phyloP scores from a whole-genome alignment of 345 rosid species.

The Crucihimalaya himalaica region DNA sequence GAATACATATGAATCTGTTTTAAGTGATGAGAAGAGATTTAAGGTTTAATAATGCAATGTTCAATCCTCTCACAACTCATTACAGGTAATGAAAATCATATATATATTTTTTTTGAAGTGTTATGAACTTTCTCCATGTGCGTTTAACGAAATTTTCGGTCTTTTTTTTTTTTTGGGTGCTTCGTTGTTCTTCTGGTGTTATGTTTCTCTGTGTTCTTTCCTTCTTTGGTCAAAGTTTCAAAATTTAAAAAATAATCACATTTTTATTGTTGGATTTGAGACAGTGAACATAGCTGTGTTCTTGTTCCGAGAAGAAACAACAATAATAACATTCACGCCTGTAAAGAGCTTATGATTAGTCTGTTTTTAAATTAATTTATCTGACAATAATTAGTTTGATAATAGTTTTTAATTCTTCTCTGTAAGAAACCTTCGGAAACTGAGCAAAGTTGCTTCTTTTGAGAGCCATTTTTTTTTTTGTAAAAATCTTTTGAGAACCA shows the following conservation, averaged over 20 bases:
- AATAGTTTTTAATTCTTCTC: conserved; percentile 7
- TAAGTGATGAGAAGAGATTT: conserved; percentile 13
- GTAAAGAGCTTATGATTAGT: conserved; percentile 60
- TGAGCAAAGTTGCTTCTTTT: conserved; percentile 75
- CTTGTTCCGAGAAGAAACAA: conserved; percentile 44
- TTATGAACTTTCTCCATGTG: conserved; percentile 34
- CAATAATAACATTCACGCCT: conserved; percentile 58
- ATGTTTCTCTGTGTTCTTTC: conserved; percentile 37
- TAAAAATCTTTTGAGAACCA: conserved; percentile 66
- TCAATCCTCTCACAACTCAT: conserved; percentile 33
- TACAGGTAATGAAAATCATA: conserved; percentile 32
- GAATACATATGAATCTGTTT: conserved; percentile 24
- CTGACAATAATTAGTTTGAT: conserved; percentile 31
- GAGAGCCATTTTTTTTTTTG: conserved; percentile 37
- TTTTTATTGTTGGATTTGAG: conserved; percentile 25
- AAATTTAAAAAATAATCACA: not conserved
- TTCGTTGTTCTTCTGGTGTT: conserved; percentile 47
- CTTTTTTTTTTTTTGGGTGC: conserved; percentile 27
- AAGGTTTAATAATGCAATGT: conserved; percentile 39
- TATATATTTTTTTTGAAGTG: no score
- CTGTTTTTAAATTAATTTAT: conserved; percentile 26
- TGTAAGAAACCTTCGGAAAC: conserved; percentile 52
- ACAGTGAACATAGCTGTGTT: conserved; percentile 58
- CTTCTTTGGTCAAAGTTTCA: conserved; percentile 33
- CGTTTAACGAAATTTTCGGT: conserved; percentile 25